Percentiles rank a stretch among this genome's conserved stretches.
These are phyloP conservation scores for Aspergillus sojae DNA, from an alignment of 2,329 filamentous ascomycete genomes.

Conservation along the genomic window DNA sequence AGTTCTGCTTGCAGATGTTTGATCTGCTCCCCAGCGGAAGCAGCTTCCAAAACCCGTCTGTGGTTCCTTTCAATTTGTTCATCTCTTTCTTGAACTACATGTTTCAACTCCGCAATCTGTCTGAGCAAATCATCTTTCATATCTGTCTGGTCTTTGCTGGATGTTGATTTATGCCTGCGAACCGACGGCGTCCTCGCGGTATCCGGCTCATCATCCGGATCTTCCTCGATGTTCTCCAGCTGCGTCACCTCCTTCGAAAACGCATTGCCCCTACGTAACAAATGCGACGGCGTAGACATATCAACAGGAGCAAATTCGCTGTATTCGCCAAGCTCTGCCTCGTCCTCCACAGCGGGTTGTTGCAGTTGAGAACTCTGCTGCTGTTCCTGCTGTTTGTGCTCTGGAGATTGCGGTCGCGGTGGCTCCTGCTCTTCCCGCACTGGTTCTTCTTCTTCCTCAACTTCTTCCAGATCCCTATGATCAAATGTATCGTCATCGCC, in stretches of 20 bases:
- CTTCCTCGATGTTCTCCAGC: constrained; percentile 42
- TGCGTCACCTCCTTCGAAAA: constrained; percentile 35
- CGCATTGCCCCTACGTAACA: constrained; percentile 34
- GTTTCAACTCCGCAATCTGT: constrained; percentile 35
- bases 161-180: constrained; percentile 24
- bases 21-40: constrained; percentile 42
- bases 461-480: constrained; percentile 14
- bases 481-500: constrained; percentile 29
- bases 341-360: constrained; percentile 33
- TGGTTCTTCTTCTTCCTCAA: constrained; percentile 13
- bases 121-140: constrained; percentile 29
- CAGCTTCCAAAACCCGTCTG: constrained; percentile 36
- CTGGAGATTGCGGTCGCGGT: constrained; percentile 6
- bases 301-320: constrained; percentile 48
- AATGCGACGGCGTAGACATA: constrained; percentile 47
- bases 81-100: constrained; percentile 37
- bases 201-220: constrained; percentile 29
- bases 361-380: constrained; percentile 23
- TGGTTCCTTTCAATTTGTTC: constrained; percentile 37
- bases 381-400: constrained; percentile 14
- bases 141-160: constrained; percentile 20
- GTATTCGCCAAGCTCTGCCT: constrained; percentile 38
- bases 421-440: constrained; percentile 12
- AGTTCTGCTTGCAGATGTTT: constrained; percentile 42
- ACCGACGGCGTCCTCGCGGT: constrained; percentile 30